Evolutionary conservation across 2,329 filamentous ascomycete genomes (phyloP).

Genomic region (Aureobasidium pullulans): DNA sequence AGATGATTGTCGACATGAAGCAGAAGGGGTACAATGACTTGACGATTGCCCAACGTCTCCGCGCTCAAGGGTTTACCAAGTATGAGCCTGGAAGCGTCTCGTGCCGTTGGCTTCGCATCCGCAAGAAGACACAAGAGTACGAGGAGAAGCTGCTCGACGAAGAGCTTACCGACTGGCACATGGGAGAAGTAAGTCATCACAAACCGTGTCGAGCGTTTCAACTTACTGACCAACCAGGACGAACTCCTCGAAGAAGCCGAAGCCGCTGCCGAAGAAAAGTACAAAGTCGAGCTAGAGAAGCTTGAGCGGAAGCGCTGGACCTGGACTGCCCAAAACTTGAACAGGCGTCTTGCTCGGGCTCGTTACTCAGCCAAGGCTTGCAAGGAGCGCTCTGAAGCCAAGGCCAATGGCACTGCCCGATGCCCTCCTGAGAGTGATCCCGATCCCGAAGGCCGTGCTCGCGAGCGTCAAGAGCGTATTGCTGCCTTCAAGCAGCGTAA

Average conservation of each 20-base stretch:
- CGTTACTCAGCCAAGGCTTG: constrained; percentile 43
- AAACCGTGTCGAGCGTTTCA: neutral
- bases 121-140: constrained; percentile 33
- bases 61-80: constrained; percentile 33
- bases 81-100: constrained; percentile 43
- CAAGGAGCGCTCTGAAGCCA: constrained; percentile 34
- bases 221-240: constrained; percentile 31
- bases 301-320: constrained; percentile 38
- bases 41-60: constrained; percentile 36
- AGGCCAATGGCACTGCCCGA: constrained; percentile 37
- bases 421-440: constrained; percentile 38
- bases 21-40: constrained; percentile 36
- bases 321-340: constrained; percentile 30
- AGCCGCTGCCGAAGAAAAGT: constrained; percentile 35
- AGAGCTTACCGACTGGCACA: constrained; percentile 43
- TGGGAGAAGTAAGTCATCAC: constrained; percentile 36
- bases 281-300: constrained; percentile 33
- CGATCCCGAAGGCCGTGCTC: constrained; percentile 31
- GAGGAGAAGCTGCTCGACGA: constrained; percentile 41
- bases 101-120: constrained; percentile 41
- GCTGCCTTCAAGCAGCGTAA: constrained; percentile 22
- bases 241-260: constrained; percentile 35
- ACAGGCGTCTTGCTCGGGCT: constrained; percentile 29
- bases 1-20: constrained; percentile 38
- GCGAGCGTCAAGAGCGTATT: constrained; percentile 26